Conservation (phyloP, 768 basidiomycete genomes). For the Baorangia bicolor region DNA sequence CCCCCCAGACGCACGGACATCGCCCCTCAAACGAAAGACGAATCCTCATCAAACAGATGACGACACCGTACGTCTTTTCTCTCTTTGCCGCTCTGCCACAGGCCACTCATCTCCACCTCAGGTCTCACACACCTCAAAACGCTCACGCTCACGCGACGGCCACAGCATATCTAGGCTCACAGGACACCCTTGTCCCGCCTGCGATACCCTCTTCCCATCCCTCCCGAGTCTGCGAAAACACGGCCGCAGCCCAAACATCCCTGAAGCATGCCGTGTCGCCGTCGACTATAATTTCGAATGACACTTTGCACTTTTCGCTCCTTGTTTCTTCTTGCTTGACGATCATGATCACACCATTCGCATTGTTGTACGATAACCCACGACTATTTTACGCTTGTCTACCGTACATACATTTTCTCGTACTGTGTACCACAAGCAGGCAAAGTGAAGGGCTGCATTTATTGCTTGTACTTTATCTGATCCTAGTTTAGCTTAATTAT, state of each 20-base stretch:
- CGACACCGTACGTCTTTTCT: conserved; percentile 37
- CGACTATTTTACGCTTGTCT: conserved; percentile 26
- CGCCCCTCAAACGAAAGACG: conserved; percentile 49
- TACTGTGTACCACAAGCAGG: conserved; percentile 20
- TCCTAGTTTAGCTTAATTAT: conserved; percentile 33
- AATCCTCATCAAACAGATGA: conserved; percentile 40
- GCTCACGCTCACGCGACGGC: conserved; percentile 48
- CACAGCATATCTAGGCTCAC: conserved; percentile 40
- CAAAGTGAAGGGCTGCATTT: conserved; percentile 17
- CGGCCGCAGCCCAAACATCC: conserved; percentile 48
- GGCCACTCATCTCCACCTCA: conserved; percentile 25
- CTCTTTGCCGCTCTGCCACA: background rate
- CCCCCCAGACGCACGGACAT: conserved; percentile 22
- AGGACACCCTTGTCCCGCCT: conserved; percentile 70
- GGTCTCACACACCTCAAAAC: conserved; percentile 57
- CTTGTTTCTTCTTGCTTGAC: conserved; percentile 5
- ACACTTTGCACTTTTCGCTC: background rate
- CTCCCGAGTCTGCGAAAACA: conserved; percentile 61
- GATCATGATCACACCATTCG: conserved; percentile 21
- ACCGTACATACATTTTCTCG: conserved; percentile 26
- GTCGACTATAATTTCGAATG: conserved; percentile 74
- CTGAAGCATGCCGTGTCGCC: conserved; percentile 70
- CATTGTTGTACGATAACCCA: conserved; percentile 32
- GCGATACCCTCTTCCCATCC: conserved; percentile 64
- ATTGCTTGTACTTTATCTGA: conserved; percentile 30